Percentiles rank a stretch among this genome's conserved stretches.
Evolutionary conservation across 345 rosid genomes (phyloP).

Genomic region (Gossypium arboreum): DNA sequence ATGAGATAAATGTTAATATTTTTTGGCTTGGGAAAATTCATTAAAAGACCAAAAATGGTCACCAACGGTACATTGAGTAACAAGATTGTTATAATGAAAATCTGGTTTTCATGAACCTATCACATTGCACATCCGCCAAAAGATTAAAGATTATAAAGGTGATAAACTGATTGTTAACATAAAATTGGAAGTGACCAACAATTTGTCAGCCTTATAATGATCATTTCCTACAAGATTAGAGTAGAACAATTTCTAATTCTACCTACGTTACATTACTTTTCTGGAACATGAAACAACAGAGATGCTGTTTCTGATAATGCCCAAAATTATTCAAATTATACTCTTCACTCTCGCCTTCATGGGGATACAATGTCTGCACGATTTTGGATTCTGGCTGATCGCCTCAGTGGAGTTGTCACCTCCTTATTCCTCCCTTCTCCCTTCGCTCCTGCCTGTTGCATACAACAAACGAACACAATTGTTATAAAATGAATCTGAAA

Average conservation of each 20-base stretch:
- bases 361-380: conserved; percentile 26
- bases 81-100: too few relatives aligned
- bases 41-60: background rate
- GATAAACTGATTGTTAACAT: background rate
- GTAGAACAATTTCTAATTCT: background rate
- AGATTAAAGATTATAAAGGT: background rate
- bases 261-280: background rate
- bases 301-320: conserved; percentile 22
- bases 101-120: too few relatives aligned
- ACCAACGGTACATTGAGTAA: too few relatives aligned
- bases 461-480: conserved; percentile 5
- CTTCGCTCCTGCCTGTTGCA: conserved; percentile 22
- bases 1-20: too few relatives aligned
- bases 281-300: conserved; percentile 26
- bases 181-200: background rate
- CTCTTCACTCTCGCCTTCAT: conserved; percentile 8
- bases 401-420: conserved; percentile 36
- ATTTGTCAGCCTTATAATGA: background rate
- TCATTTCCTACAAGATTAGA: conserved; percentile 4
- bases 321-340: background rate
- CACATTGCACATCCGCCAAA: background rate
- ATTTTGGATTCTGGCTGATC: conserved; percentile 41
- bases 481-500: background rate
- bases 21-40: too few relatives aligned
- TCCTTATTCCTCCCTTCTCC: conserved; percentile 16